phyloP scores from a whole-genome alignment of 2,329 filamentous ascomycete genomes.

The Magnaporthiopsis poae region DNA sequence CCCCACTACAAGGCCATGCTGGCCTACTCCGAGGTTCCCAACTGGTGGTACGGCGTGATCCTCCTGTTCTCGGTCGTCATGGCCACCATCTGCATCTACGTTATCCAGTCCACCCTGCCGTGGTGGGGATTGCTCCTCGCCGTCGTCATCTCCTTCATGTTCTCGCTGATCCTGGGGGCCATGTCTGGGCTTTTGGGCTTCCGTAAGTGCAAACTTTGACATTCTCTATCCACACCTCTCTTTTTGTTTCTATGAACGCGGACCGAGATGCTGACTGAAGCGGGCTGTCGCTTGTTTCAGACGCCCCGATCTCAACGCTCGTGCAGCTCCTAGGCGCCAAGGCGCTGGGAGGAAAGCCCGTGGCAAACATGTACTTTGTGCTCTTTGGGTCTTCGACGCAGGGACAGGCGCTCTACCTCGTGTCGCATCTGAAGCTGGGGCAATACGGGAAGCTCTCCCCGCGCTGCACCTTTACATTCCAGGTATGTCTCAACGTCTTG shows the following conservation, averaged over 20 bases:
- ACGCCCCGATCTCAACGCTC: slow-evolving; percentile 19
- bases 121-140: slow-evolving; percentile 33
- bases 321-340: slow-evolving; percentile 40
- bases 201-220: slow-evolving; percentile 20
- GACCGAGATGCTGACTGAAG: neutral
- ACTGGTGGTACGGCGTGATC: slow-evolving; percentile 31
- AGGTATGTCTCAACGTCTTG: slow-evolving; percentile 23
- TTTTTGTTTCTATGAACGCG: neutral
- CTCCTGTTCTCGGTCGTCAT: slow-evolving; percentile 24
- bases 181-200: slow-evolving; percentile 29
- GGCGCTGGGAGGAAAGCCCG: slow-evolving; percentile 28
- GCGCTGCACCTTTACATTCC: slow-evolving; percentile 33
- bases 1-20: slow-evolving; percentile 34
- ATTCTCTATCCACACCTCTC: too few relatives aligned
- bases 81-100: slow-evolving; percentile 29
- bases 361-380: slow-evolving; percentile 36
- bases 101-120: slow-evolving; percentile 25
- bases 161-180: slow-evolving; percentile 30
- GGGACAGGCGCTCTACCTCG: slow-evolving; percentile 22
- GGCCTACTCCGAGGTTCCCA: slow-evolving; percentile 30
- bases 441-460: slow-evolving; percentile 29
- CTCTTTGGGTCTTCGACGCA: slow-evolving; percentile 25
- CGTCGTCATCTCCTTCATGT: slow-evolving; percentile 24
- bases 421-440: slow-evolving; percentile 27
- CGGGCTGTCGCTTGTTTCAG: neutral